Evolutionary conservation across 345 rosid species (phyloP).

Genomic region (Lepidium africanum): DNA sequence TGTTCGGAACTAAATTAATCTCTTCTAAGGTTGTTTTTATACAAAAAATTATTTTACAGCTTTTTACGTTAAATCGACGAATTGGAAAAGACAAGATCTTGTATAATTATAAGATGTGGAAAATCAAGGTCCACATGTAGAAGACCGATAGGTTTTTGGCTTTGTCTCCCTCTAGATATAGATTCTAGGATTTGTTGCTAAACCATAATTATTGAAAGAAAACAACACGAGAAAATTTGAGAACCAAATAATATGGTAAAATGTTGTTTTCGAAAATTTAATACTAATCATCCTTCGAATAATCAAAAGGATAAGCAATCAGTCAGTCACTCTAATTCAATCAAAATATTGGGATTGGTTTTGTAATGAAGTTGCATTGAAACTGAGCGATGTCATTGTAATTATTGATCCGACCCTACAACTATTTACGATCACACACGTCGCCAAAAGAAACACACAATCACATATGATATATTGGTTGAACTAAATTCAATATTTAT

Average conservation of each 20-base stretch:
- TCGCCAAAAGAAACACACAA: neutral
- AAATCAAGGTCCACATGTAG: slow-evolving; percentile 23
- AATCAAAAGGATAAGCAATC: neutral
- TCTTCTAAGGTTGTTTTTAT: neutral
- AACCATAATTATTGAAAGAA: neutral
- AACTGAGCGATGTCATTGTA: neutral
- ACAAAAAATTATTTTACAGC: neutral
- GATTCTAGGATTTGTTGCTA: slow-evolving; percentile 4
- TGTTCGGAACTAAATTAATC: too few species aligned
- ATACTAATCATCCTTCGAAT: neutral
- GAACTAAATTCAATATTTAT: neutral
- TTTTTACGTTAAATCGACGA: neutral
- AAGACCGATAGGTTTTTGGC: slow-evolving; percentile 4
- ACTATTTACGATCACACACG: slow-evolving; percentile 20
- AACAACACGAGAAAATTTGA: neutral
- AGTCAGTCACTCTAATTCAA: slow-evolving; percentile 4
- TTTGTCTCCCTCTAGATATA: slow-evolving; percentile 4
- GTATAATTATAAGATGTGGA: slow-evolving; percentile 14
- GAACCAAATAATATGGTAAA: neutral
- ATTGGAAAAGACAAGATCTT: slow-evolving; percentile 20
- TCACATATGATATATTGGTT: neutral
- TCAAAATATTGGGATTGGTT: neutral
- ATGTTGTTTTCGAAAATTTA: neutral
- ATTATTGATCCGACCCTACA: slow-evolving; percentile 1
- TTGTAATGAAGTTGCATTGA: neutral